phyloP scores from a whole-genome alignment of 1,284 basidiomycete species.

The Naganishia albida region DNA sequence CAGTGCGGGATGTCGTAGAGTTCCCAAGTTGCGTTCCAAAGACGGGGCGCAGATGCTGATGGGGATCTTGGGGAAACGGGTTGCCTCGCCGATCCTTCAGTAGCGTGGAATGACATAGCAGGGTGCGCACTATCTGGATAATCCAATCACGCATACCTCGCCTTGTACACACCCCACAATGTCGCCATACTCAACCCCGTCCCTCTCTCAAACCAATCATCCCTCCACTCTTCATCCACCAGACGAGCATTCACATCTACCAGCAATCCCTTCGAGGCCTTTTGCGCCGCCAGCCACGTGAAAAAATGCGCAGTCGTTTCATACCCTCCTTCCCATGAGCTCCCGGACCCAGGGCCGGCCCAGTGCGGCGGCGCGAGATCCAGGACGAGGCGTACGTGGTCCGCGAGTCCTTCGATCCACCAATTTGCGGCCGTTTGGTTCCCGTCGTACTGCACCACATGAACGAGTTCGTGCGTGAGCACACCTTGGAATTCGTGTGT shows the following conservation, averaged over 20 bases:
- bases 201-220: conserved; percentile 29
- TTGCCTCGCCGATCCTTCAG: neutral
- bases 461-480: conserved; percentile 32
- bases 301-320: conserved; percentile 31
- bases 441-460: conserved; percentile 33
- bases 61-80: too few species aligned
- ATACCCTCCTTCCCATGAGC: conserved; percentile 22
- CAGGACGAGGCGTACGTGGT: conserved; percentile 16
- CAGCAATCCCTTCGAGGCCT: conserved; percentile 4
- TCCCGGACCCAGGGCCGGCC: conserved; percentile 15
- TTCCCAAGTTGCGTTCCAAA: too few species aligned
- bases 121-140: neutral
- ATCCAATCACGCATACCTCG: neutral
- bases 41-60: too few species aligned
- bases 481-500: conserved; percentile 33
- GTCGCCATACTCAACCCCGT: conserved; percentile 11
- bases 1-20: too few species aligned
- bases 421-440: conserved; percentile 23
- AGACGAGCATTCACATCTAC: conserved; percentile 23
- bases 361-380: conserved; percentile 29
- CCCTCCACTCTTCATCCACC: conserved; percentile 13
- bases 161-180: conserved; percentile 32
- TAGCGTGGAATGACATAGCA: neutral
- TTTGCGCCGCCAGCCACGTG: conserved; percentile 17
- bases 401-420: conserved; percentile 34